phyloP scores from a whole-genome alignment of 768 basidiomycete species.

The Crassisporium funariophilum region DNA sequence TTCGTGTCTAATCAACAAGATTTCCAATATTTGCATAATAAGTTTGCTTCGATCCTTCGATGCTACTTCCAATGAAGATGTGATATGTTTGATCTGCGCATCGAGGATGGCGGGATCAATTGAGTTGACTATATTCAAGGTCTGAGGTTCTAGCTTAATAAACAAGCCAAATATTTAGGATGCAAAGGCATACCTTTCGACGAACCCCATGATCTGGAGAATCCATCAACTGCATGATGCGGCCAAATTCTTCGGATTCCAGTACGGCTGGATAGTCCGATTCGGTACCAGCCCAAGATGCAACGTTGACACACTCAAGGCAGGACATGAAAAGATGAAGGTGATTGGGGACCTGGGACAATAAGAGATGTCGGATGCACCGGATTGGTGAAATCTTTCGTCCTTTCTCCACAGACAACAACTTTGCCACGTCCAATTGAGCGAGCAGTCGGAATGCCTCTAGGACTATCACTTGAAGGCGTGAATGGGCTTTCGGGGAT shows the following conservation, averaged over 20 bases:
- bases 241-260: constrained; percentile 74
- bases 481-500: constrained; percentile 1
- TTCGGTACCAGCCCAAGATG: constrained; percentile 68
- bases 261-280: constrained; percentile 52
- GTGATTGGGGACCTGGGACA: constrained; percentile 58
- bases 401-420: constrained; percentile 26
- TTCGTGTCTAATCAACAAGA: constrained; percentile 19
- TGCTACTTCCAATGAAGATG: constrained; percentile 34
- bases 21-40: constrained; percentile 21
- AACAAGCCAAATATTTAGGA: constrained; percentile 3
- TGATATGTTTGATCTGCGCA: constrained; percentile 47
- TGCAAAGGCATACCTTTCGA: constrained; percentile 48
- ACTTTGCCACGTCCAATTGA: constrained; percentile 27
- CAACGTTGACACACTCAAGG: constrained; percentile 56
- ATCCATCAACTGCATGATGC: constrained; percentile 67
- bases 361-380: constrained; percentile 58
- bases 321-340: constrained; percentile 69
- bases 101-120: constrained; percentile 64
- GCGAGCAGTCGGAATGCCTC: constrained; percentile 40
- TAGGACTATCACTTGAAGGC: constrained; percentile 29
- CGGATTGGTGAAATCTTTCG: constrained; percentile 39
- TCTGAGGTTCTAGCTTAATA: constrained; percentile 48
- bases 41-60: constrained; percentile 43
- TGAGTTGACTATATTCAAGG: constrained; percentile 53
- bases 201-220: constrained; percentile 60